Percentiles rank a stretch among this genome's conserved stretches.
phyloP scores from a whole-genome alignment of 768 basidiomycete genomes.

The Leccinum variicolor region DNA sequence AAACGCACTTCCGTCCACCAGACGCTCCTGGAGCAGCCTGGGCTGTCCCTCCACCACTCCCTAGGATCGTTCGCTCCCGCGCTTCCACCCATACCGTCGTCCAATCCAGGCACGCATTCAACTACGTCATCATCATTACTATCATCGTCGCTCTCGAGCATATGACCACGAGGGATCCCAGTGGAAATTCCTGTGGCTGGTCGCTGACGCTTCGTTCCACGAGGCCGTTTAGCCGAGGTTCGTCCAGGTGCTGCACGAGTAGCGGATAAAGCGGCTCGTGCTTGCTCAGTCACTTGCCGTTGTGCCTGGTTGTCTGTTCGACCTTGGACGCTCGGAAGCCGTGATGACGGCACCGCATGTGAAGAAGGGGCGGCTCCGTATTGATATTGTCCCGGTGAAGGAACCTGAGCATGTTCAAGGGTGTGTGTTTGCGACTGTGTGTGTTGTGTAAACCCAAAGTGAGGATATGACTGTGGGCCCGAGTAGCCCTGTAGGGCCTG shows the following conservation, averaged over 20 bases:
- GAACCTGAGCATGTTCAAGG: background rate
- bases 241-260: conserved; percentile 1
- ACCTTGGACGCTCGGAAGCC: background rate
- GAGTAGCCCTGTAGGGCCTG: conserved; percentile 1
- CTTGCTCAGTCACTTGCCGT: background rate
- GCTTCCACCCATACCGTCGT: background rate
- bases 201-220: conserved; percentile 22
- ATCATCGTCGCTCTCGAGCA: conserved; percentile 27
- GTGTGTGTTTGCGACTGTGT: conserved; percentile 4
- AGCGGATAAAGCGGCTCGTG: background rate
- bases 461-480: conserved; percentile 1
- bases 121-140: conserved; percentile 29
- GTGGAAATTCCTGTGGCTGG: background rate
- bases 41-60: conserved; percentile 5
- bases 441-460: conserved; percentile 2
- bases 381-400: conserved; percentile 12
- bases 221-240: conserved; percentile 19
- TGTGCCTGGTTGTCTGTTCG: background rate
- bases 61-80: background rate
- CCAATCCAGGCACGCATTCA: conserved; percentile 20
- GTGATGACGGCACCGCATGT: conserved; percentile 1
- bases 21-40: conserved; percentile 10
- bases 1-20: conserved; percentile 28
- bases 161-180: background rate
- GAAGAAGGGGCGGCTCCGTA: background rate